Conservation (phyloP, 257 asterid genomes). For the Przewalskia tangutica region DNA sequence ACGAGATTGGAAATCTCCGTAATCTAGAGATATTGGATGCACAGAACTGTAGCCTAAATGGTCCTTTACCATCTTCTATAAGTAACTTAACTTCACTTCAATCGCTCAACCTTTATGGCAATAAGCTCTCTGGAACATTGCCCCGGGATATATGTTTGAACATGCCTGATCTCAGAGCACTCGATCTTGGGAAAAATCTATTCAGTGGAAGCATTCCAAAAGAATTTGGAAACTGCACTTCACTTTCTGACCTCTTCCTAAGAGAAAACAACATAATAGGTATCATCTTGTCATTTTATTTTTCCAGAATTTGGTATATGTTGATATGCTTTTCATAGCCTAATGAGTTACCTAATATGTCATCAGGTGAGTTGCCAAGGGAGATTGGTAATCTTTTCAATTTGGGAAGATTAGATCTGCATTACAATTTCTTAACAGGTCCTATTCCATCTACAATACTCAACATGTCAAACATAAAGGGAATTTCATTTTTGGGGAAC, state of each 20-base stretch:
- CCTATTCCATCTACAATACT: constrained; percentile 3
- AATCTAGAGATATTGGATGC: neutral
- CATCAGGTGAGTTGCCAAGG: constrained; percentile 7
- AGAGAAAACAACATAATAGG: constrained; percentile 13
- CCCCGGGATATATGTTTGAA: constrained; percentile 11
- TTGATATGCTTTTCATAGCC: neutral
- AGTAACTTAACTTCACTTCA: constrained; percentile 19
- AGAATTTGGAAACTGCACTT: constrained; percentile 19
- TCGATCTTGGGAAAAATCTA: constrained; percentile 7
- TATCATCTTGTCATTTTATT: neutral
- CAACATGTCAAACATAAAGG: constrained; percentile 8
- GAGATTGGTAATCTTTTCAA: constrained; percentile 6
- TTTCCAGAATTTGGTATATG: neutral
- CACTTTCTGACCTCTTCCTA: constrained; percentile 12
- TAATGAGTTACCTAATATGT: neutral
- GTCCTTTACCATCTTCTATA: constrained; percentile 13
- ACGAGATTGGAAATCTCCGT: constrained; percentile 15
- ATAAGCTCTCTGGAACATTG: constrained; percentile 16
- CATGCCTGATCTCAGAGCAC: constrained; percentile 9
- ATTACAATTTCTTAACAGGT: neutral
- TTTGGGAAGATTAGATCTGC: neutral
- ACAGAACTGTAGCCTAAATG: constrained; percentile 15
- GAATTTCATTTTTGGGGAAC: neutral
- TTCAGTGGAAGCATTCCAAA: constrained; percentile 17
- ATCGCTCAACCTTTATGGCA: constrained; percentile 12